Evolutionary conservation across 2,329 filamentous ascomycete genomes (phyloP), one percentile per base, ranked within the genome.

Genomic region (Microsporum canis): DNA sequence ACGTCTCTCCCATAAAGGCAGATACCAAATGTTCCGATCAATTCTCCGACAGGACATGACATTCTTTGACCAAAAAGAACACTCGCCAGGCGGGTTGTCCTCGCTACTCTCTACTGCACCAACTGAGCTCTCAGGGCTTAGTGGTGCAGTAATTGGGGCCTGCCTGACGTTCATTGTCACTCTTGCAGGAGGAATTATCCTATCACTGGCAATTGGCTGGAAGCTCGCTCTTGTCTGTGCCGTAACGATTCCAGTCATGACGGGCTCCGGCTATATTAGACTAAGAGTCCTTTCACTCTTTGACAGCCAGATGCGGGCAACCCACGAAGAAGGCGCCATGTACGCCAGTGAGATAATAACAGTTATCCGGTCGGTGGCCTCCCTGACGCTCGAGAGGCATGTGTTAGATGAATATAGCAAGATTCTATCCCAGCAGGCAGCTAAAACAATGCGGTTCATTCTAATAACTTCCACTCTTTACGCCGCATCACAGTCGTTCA

Each of bases 311-410:
- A 87, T 90, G 1, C 94, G 94, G 78, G 79, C 80, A 65, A 86
- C 89, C 3, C 91, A 97, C 71, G 82, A 89, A 70, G 78, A 82
- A 62, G 91, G 89, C 61, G 92, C 92, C 7, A 87, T 86, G 60
- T 95, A 88, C 70, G 92, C 94, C 5, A 92, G 91, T 55, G 92
- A 97, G 74, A 91, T 91, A 49, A 95, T 94, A 39, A 91, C 89
- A 1, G 88, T 91, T 6, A 96, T 97, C 66, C 87, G 91, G 58
- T 97, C 94, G 1, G 91, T 97, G 7, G 92, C 91, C 3, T 89
- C 89, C 6, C 81, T 97, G 55, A 96, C 91, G 0, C 84, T 91
- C 5, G 94, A 97, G 75, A 75, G 82, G 0, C 89, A 96, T 69
- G 89, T 97, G 2, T 81, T 89, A 68, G 68, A 75, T 1, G 80